phyloP scores from a whole-genome alignment of 1,284 basidiomycete genomes.

The Heterobasidion occidentale region DNA sequence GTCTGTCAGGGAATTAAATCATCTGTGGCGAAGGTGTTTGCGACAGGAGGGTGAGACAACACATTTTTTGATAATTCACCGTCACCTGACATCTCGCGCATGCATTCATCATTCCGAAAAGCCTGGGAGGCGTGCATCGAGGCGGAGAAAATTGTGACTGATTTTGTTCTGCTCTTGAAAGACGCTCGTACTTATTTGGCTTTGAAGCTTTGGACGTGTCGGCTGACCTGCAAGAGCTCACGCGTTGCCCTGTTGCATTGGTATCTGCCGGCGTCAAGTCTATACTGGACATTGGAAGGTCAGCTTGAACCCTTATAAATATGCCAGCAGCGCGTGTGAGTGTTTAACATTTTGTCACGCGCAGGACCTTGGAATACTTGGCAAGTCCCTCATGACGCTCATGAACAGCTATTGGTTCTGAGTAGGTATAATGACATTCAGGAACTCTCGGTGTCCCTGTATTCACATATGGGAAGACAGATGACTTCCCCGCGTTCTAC shows the following conservation, averaged over 20 bases:
- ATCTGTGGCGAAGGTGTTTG: slow-evolving; percentile 51
- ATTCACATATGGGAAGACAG: slow-evolving; percentile 65
- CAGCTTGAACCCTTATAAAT: not conserved
- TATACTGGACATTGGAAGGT: slow-evolving; percentile 89
- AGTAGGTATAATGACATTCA: slow-evolving; percentile 20
- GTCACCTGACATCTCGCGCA: not conserved
- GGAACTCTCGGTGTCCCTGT: slow-evolving; percentile 98
- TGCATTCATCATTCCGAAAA: slow-evolving; percentile 19
- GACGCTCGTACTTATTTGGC: not conserved
- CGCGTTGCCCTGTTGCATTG: slow-evolving; percentile 80
- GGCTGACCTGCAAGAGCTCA: slow-evolving; percentile 83
- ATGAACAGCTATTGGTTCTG: not conserved
- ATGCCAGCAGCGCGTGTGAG: not conserved
- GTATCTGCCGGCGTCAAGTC: slow-evolving; percentile 95
- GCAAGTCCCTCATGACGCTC: slow-evolving; percentile 29
- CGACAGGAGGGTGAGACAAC: slow-evolving; percentile 64
- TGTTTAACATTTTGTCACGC: slow-evolving; percentile 5
- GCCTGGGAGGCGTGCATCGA: slow-evolving; percentile 89
- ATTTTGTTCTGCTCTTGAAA: slow-evolving; percentile 4
- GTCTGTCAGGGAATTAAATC: not conserved
- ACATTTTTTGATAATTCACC: not conserved
- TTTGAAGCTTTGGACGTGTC: slow-evolving; percentile 85
- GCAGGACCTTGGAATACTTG: slow-evolving; percentile 88
- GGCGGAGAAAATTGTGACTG: slow-evolving; percentile 78
- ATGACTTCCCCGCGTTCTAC: slow-evolving; percentile 95